A percentile compares a stretch with the other conserved stretches of the same genome.
Conservation (phyloP, 2,329 filamentous ascomycete genomes). For the Paraphaeosphaeria sporulosa region DNA sequence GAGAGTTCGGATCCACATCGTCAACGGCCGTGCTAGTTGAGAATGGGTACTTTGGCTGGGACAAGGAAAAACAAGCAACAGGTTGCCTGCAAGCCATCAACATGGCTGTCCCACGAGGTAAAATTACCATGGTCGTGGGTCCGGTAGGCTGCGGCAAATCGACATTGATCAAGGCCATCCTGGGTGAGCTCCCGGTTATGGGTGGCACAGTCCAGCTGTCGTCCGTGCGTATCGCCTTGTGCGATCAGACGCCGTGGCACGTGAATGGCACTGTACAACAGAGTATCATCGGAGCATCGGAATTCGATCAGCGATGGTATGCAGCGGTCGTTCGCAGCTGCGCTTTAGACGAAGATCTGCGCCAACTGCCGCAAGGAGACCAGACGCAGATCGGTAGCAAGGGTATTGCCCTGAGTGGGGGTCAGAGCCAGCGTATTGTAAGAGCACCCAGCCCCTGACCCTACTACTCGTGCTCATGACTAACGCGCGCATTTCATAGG, state of each 20-base stretch:
- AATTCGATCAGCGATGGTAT: conserved; percentile 49
- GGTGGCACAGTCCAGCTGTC: conserved; percentile 41
- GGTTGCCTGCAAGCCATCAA: conserved; percentile 51
- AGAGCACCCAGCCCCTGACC: conserved; percentile 27
- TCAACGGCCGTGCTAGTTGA: conserved; percentile 50
- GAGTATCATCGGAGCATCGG: conserved; percentile 46
- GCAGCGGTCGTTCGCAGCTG: conserved; percentile 44
- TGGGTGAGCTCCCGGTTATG: conserved; percentile 45
- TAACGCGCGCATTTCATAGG: conserved; percentile 26
- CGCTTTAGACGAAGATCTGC: conserved; percentile 45
- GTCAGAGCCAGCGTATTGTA: conserved; percentile 61
- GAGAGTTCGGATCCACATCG: conserved; percentile 28
- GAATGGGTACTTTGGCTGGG: conserved; percentile 58
- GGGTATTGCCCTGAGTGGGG: conserved; percentile 60
- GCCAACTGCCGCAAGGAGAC: conserved; percentile 42
- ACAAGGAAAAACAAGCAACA: conserved; percentile 48
- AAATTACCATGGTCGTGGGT: conserved; percentile 59
- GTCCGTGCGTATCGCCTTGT: conserved; percentile 44
- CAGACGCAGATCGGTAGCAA: conserved; percentile 60
- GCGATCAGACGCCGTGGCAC: conserved; percentile 50
- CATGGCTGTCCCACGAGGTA: conserved; percentile 51
- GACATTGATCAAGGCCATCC: conserved; percentile 51
- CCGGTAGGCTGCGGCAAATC: conserved; percentile 63
- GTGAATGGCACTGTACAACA: conserved; percentile 48
- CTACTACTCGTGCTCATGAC: conserved; percentile 14